phyloP scores from a whole-genome alignment of 2,329 filamentous ascomycete species.

The Fusarium veterinarium region DNA sequence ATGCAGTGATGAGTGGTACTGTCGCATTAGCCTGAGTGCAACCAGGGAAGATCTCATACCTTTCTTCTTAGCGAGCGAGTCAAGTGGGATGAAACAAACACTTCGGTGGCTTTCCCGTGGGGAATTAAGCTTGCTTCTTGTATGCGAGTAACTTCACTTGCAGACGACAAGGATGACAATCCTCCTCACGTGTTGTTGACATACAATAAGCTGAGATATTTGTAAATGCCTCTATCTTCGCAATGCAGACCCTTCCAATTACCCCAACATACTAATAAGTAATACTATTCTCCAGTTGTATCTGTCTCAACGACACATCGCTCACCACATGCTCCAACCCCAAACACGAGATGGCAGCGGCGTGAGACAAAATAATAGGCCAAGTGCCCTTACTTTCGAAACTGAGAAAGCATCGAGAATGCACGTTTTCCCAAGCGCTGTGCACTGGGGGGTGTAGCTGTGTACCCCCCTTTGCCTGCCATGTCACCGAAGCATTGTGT shows the following conservation, averaged over 20 bases:
- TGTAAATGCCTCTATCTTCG: neutral
- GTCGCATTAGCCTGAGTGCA: neutral
- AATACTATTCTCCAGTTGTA: slow-evolving; percentile 7
- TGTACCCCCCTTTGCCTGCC: slow-evolving; percentile 13
- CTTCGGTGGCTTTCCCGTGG: neutral
- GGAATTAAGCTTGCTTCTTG: neutral
- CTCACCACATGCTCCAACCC: slow-evolving; percentile 16
- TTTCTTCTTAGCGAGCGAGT: neutral
- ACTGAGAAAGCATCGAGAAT: neutral
- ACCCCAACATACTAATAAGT: neutral
- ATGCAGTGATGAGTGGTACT: neutral
- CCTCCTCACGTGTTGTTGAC: neutral
- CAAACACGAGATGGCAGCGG: slow-evolving; percentile 24
- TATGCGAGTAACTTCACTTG: neutral
- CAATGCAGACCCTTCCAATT: too few relatives aligned
- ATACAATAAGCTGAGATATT: neutral
- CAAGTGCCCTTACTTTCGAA: neutral
- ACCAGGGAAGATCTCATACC: neutral
- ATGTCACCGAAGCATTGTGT: slow-evolving; percentile 1
- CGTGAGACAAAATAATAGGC: slow-evolving; percentile 10
- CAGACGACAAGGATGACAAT: neutral
- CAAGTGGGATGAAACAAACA: neutral
- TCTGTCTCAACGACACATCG: slow-evolving; percentile 16
- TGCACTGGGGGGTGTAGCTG: neutral
- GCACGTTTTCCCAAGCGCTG: slow-evolving; percentile 3